Percentiles rank a stretch among this genome's conserved stretches.
Evolutionary conservation across 176 grass and related monocot genomes (phyloP).

Genomic region (Guadua angustifolia): DNA sequence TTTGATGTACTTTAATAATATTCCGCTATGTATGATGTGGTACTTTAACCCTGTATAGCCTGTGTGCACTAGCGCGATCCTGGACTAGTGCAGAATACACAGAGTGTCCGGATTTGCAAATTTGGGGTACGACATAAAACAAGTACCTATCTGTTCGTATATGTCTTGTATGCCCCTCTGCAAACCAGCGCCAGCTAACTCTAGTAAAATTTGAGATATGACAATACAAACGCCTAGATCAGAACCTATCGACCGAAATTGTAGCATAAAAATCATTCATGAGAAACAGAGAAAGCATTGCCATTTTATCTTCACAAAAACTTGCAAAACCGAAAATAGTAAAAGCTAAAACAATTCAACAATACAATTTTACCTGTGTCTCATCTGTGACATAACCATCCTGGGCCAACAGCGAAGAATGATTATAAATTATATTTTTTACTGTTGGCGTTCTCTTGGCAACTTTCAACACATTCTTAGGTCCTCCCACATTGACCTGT

Average conservation of each 20-base stretch:
- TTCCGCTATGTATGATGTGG: too few species aligned
- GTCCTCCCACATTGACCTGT: too few species aligned
- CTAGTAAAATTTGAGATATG: neutral
- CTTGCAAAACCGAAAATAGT: neutral
- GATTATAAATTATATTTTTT: constrained; percentile 83
- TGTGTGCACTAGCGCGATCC: too few species aligned
- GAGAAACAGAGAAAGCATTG: neutral
- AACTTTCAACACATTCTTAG: too few species aligned
- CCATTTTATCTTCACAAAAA: neutral
- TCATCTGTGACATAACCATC: constrained; percentile 88
- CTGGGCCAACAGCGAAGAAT: constrained; percentile 72
- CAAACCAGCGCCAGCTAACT: neutral
- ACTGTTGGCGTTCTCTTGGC: constrained; percentile 52
- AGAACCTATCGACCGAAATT: neutral
- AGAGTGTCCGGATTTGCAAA: too few species aligned
- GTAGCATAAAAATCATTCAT: neutral
- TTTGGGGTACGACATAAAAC: too few species aligned
- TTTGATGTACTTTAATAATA: too few species aligned
- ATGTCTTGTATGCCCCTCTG: neutral
- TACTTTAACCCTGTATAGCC: too few species aligned
- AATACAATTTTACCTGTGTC: constrained; percentile 61
- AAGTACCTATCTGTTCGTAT: neutral
- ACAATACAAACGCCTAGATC: neutral
- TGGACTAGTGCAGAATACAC: too few species aligned
- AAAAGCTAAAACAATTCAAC: neutral